These are phyloP conservation scores for Suhomyces yuchorum DNA, from an alignment of 1,139 yeast genomes.

Conservation along the genomic window DNA sequence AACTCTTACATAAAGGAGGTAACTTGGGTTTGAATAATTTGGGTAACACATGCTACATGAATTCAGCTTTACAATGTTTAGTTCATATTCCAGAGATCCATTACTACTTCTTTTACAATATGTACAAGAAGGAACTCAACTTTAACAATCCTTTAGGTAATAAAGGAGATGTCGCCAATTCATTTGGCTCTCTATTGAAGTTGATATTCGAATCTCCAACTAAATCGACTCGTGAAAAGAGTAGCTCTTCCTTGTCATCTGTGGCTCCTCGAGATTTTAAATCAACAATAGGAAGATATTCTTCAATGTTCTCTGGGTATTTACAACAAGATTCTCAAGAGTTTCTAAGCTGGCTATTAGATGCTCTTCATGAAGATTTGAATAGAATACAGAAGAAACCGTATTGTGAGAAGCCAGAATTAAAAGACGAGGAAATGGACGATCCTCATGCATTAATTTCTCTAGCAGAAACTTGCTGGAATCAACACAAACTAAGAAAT, in stretches of 20 bases:
- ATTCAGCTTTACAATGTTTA: slow-evolving; percentile 90
- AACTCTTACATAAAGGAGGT: slow-evolving; percentile 30
- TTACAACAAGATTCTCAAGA: slow-evolving; percentile 97
- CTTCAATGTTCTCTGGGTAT: slow-evolving; percentile 83
- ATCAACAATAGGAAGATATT: slow-evolving; percentile 73
- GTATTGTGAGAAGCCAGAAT: slow-evolving; percentile 84
- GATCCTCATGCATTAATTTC: slow-evolving; percentile 56
- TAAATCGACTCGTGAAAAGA: slow-evolving; percentile 5
- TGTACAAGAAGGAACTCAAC: slow-evolving; percentile 71
- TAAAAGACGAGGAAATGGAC: slow-evolving; percentile 59
- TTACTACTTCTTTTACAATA: slow-evolving; percentile 66
- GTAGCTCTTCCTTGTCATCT: slow-evolving; percentile 10
- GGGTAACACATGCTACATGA: slow-evolving; percentile 97
- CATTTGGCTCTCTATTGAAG: slow-evolving; percentile 69
- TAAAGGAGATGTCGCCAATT: slow-evolving; percentile 74
- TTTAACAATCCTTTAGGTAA: slow-evolving; percentile 81
- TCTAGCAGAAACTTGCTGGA: slow-evolving; percentile 81
- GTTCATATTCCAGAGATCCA: slow-evolving; percentile 84
- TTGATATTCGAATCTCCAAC: slow-evolving; percentile 49
- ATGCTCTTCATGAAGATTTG: slow-evolving; percentile 91
- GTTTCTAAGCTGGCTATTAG: slow-evolving; percentile 83
- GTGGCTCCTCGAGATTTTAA: slow-evolving; percentile 77
- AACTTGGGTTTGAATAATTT: slow-evolving; percentile 70
- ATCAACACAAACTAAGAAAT: slow-evolving; percentile 74
- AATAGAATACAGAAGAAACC: slow-evolving; percentile 84